Base-by-base conservation (phyloP, 192 early-diverging fungal species). In the Rhizophagus sp. region DNA sequence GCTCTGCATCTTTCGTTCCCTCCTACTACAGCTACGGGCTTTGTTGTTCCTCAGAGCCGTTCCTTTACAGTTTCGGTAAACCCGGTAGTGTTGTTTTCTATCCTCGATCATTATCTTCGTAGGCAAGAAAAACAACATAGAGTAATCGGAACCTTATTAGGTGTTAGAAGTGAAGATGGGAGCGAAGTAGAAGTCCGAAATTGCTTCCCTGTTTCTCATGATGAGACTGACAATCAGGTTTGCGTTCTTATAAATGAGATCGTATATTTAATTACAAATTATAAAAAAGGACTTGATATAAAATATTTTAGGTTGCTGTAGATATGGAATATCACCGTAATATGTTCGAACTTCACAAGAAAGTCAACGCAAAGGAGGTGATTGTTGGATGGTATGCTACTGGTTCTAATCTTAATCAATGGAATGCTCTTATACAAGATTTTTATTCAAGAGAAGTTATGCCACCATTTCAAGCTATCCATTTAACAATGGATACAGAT, bases 381-480 rank as follows among this genome's bases (percentile, higher is more conserved):
- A 93, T 97, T 79, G 91, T 99, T 69, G 97, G 97, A 63, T 99
- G 97, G 97, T 99, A 97, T 73, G 90, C 93, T 15, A 92, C 93
- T 12, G 93, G 93, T 30, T 81, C 82, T 39, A 69, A 85, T 64
- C 87, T 95, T 81, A 90, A 90, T 85, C 88, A 90, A 79, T 90
- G 91, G 80, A 89, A 90, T 17, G 89, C 93, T 74, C 85, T 93
- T 73, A 89, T 94, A 70, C 94, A 94, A 87, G 86, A 97, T 86
- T 90, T 93, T 88, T 93, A 92, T 82, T 89, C 92, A 52, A 91
- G 89, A 71, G 95, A 96, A 82, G 91, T 91, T 22, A 36, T 62
- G 50, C 87, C 90, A 10, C 93, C 95, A 22, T 88, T 88, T 85
- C 84, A 85, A 24, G 93, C 96, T 52, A 91, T 98, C 44, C 95